Conservation (phyloP, 2,329 filamentous ascomycete species). For the Bipolaris zeicola region DNA sequence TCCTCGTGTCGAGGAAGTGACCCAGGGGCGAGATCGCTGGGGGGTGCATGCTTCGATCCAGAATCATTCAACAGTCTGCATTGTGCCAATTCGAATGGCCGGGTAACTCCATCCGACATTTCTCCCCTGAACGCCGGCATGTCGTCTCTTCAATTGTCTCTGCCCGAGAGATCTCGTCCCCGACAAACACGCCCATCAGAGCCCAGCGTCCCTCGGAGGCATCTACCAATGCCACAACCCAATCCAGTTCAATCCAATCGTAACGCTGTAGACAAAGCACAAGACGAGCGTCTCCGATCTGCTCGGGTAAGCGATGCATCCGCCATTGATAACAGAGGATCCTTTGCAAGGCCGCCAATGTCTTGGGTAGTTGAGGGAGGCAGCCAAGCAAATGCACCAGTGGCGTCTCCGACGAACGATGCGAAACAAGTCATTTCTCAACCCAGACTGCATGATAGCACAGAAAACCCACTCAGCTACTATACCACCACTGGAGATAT, state of each 20-base stretch:
- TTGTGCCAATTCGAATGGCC: constrained; percentile 22
- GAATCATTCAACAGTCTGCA: constrained; percentile 29
- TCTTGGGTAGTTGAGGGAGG: constrained; percentile 27
- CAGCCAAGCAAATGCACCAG: constrained; percentile 15
- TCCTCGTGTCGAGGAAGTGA: constrained; percentile 30
- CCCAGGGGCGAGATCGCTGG: constrained; percentile 15
- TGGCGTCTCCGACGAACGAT: constrained; percentile 18
- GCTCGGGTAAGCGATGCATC: constrained; percentile 26
- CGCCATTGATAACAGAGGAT: constrained; percentile 8
- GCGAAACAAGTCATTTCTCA: not conserved
- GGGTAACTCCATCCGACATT: constrained; percentile 21
- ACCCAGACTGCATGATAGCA: constrained; percentile 12
- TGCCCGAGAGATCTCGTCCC: constrained; percentile 34
- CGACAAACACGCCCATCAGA: constrained; percentile 22
- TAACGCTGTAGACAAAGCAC: constrained; percentile 39
- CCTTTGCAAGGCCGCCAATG: constrained; percentile 29
- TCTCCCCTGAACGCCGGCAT: constrained; percentile 38
- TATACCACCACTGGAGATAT: constrained; percentile 14
- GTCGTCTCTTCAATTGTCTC: constrained; percentile 34
- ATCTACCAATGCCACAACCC: constrained; percentile 42
- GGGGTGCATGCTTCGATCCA: constrained; percentile 28
- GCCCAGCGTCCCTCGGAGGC: constrained; percentile 29
- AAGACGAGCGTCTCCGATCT: constrained; percentile 39
- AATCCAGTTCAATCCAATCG: constrained; percentile 31
- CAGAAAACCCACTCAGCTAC: constrained; percentile 19